phyloP scores from a whole-genome alignment of 352 stramenopile genomes.

The Pythium vanterpoolii region DNA sequence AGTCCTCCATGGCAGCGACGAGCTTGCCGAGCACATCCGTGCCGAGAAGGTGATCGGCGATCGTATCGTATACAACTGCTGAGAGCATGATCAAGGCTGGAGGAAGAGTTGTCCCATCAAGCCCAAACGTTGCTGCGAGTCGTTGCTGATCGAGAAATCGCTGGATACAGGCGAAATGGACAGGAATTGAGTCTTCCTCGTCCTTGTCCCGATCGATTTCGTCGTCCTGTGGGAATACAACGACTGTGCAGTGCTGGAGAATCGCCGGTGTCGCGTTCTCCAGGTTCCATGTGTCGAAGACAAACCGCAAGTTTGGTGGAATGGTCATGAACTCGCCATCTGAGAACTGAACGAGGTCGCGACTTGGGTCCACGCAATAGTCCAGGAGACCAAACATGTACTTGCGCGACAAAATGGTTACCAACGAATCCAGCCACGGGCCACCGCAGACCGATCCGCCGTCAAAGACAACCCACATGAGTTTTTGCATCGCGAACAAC shows the following conservation, averaged over 20 bases:
- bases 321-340: conserved; percentile 50
- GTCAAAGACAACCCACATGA: conserved; percentile 26
- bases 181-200: conserved; percentile 19
- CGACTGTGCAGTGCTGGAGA: conserved; percentile 21
- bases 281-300: conserved; percentile 49
- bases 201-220: conserved; percentile 2
- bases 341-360: conserved; percentile 11
- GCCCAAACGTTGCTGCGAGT: neutral
- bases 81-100: neutral
- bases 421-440: conserved; percentile 21
- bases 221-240: conserved; percentile 15
- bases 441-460: conserved; percentile 10
- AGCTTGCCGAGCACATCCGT: conserved; percentile 28
- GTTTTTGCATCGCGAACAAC: conserved; percentile 20
- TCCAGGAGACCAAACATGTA: conserved; percentile 1
- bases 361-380: neutral
- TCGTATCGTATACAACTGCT: conserved; percentile 17
- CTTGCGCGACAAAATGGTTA: conserved; percentile 8
- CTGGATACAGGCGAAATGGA: conserved; percentile 29
- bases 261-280: conserved; percentile 13
- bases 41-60: conserved; percentile 23
- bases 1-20: conserved; percentile 25
- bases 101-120: neutral
- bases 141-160: conserved; percentile 28
- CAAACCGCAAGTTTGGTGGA: conserved; percentile 54